Base-by-base conservation (phyloP, 2,329 filamentous ascomycete species). In the Colletotrichum eremochloae region DNA sequence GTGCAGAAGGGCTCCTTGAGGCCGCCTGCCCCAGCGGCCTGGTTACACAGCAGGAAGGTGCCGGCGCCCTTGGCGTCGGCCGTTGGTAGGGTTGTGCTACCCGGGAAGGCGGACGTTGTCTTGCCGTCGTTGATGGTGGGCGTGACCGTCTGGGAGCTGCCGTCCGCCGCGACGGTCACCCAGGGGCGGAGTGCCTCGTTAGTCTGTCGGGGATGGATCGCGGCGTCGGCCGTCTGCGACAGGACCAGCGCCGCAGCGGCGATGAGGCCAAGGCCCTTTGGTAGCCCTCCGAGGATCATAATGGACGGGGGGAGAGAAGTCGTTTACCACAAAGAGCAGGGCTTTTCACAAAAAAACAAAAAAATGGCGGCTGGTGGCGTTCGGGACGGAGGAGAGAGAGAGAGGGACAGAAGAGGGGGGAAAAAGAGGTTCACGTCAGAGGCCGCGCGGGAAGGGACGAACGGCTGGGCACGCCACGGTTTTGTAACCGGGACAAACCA, bases 41-140 rank as follows among this genome's bases (percentile, higher is more conserved):
- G 63, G 61, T 68, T 71, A 57, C 74, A 75, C 14, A 71, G 66
- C 11, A 75, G 58, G 52, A 75, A 75, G 15, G 73, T 38, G 2
- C 74, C 74, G 15, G 58, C 63, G 42, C 74, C 74, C 33, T 66
- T 61, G 24, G 73, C 46, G 24, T 71, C 57, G 1, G 73, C 73
- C 2, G 74, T 75, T 2, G 74, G 74, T 8, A 67, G 29, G 1
- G 61, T 44, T 6, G 60, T 55, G 38, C 55, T 67, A 15, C 69
- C 74, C 18, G 73, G 38, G 40, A 74, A 75, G 14, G 63, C 38
- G 2, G 72, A 74, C 8, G 67, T 64, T 2, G 63, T 74, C 38
- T 64, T 74, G 53, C 63, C 73, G 31, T 66, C 74, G 7, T 68
- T 66, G 63, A 75, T 33, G 46, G 70, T 73, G n/a, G 74, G 74